Percentiles rank a stretch among this genome's conserved stretches.
Conservation (phyloP, 2,329 filamentous ascomycete species). For the Beauveria bassiana region DNA sequence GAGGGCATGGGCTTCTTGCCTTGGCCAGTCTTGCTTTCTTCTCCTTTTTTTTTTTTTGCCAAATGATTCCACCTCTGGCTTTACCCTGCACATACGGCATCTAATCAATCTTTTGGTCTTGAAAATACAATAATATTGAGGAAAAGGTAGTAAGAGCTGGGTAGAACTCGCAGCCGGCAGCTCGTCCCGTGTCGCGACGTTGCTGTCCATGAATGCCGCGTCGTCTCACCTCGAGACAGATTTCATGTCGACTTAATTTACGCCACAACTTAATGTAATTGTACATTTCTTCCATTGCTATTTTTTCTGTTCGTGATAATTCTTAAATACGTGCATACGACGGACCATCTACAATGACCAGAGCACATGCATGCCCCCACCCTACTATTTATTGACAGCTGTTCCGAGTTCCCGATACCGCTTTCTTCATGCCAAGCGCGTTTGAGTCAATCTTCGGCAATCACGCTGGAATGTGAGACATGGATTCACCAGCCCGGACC, state of each 20-base stretch:
- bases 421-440: no score
- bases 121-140: neutral
- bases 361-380: neutral
- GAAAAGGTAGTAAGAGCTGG: neutral
- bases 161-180: neutral
- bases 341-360: neutral
- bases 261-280: neutral
- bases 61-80: neutral
- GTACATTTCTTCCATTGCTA: neutral
- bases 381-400: no score
- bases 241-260: conserved; percentile 2
- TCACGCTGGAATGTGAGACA: no score
- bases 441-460: no score
- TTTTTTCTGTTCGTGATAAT: neutral
- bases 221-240: conserved; percentile 9
- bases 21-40: neutral
- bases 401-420: no score
- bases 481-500: no score
- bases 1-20: neutral
- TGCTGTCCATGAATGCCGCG: neutral
- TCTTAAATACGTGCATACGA: neutral
- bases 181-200: neutral
- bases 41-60: neutral
- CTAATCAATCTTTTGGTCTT: neutral
- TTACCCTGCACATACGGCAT: neutral